Base-by-base conservation (phyloP, 306 rosid genomes). In the Quercus dentata region DNA sequence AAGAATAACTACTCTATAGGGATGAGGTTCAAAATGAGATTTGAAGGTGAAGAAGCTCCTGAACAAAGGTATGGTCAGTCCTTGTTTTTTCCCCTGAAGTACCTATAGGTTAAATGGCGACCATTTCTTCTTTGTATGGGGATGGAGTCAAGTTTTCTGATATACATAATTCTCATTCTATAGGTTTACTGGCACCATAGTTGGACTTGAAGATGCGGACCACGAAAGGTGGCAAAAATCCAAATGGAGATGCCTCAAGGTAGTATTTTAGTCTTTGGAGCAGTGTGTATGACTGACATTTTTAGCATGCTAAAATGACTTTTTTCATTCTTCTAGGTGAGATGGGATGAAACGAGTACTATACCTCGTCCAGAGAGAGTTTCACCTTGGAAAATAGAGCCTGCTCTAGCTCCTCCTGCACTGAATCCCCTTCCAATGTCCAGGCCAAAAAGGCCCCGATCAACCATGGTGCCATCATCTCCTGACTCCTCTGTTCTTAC, bases 31-130 rank as follows among this genome's bases (percentile, higher is more conserved):
- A 93, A 90, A 76, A 95, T 95, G 99, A 81, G 91, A 74, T 95
- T 95, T 55, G 99, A 95, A 84, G 98, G 99, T 81, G 98, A 95
- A 88, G 99, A 95, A 80, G 97, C 99, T 74, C 99, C 98, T 6
- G 99, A 93, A 55, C 99, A 95, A 75, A 95, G 98, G 99, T 95
- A 84, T 71, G 73, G 59, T 15, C 63, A n/a, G 20, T 56, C 69
- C 9, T 28, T 77, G 63, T 78, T n/a, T 54, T 30, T 59, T 35
- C 52, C 19, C 10, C 51, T 3, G 18, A 21, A 21, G 69, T 30
- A 54, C 38, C 56, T 78, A 44, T 64, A 35, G 4, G 54, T 49
- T 49, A 49, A 49, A 12, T 23, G 30, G 27, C 25, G 19, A 64
- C 20, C 33, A 18, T 64, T 64, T 64, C 41, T 64, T 28, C 72